Base-by-base conservation (phyloP, 2,329 filamentous ascomycete species). In the Epichloe gansuensis region DNA sequence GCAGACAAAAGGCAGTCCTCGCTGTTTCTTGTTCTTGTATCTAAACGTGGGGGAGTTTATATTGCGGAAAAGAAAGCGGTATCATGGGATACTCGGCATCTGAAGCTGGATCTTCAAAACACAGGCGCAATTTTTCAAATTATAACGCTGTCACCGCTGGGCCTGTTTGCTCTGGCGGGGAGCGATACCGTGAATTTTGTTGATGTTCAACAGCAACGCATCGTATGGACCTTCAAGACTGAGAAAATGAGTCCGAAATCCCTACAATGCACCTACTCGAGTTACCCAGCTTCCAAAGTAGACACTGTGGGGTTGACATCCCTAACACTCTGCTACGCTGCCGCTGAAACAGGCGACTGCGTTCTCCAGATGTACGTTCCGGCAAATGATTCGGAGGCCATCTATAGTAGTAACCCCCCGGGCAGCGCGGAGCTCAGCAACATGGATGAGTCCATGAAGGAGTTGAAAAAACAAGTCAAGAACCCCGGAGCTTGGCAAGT, bases 401-500 rank as follows among this genome's bases (percentile, higher is more conserved):
- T 87, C 11, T 82, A 77, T 61, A 75, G 83, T 49, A 73, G 44
- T 70, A 74, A 53, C n/a, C 44, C 54, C 57, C 44, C 59, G 2
- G 67, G 65, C 0, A 65, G 68, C 1, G 66, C 66, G 0, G 68
- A 63, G 38, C 70, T 68, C 5, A 77, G 72, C 54, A 78, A 73
- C 55, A 63, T 69, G 1, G 81, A 77, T 77, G 61, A 65, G 5
- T 71, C 74, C 23, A 74, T 77, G 2, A 73, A 68, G 15, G 74
- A 80, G 57, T 65, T 71, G 3, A n/a, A 74, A 68, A 74, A 76
- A 46, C 72, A 69, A 8, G 71, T 88, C 7, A 65, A 72, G n/a
- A 76, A 82, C 39, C 82, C 82, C 0, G 85, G 85, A 0, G 63
- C 69, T 0, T 89, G 84, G 84, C 78, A 82, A 54, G 70, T 78